Conservation (phyloP, 139 green algal species). For the Micractinium conductrix region DNA sequence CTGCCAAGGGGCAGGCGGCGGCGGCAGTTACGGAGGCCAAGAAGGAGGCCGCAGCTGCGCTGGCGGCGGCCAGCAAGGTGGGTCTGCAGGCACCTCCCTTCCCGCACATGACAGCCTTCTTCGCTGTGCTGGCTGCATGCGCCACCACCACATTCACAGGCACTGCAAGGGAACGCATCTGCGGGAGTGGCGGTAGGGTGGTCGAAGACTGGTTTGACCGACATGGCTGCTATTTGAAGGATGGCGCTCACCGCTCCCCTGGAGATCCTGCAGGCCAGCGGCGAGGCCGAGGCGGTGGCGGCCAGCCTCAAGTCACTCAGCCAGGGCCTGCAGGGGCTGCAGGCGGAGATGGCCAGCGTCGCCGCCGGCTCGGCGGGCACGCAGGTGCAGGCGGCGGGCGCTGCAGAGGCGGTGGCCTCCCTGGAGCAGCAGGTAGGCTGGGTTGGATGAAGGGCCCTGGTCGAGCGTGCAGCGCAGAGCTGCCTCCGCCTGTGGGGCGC, state of each 20-base stretch:
- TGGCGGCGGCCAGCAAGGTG: not conserved
- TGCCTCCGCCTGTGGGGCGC: too few relatives aligned
- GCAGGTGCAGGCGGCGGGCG: conserved; percentile 11
- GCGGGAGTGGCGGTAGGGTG: too few relatives aligned
- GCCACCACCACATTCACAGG: too few relatives aligned
- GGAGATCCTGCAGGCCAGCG: not conserved
- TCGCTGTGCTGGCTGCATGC: too few relatives aligned
- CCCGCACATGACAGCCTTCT: too few relatives aligned
- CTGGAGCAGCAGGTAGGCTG: conserved; percentile 34
- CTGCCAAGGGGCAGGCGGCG: not conserved
- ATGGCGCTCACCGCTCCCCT: not conserved
- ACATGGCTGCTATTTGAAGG: too few relatives aligned
- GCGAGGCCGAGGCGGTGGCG: conserved; percentile 5
- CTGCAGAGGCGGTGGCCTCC: not conserved
- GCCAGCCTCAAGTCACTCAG: not conserved
- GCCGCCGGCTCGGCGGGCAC: not conserved
- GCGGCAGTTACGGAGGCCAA: not conserved
- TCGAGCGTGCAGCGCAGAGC: too few relatives aligned
- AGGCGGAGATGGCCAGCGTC: not conserved
- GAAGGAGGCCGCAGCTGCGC: not conserved
- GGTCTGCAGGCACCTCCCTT: not conserved
- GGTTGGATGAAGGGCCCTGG: too few relatives aligned
- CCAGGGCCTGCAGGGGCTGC: not conserved
- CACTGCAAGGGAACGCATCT: too few relatives aligned
- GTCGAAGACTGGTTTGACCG: too few relatives aligned